phyloP scores from a whole-genome alignment of 495 filamentous ascomycete species.

The Penicillium atrosanguineum region DNA sequence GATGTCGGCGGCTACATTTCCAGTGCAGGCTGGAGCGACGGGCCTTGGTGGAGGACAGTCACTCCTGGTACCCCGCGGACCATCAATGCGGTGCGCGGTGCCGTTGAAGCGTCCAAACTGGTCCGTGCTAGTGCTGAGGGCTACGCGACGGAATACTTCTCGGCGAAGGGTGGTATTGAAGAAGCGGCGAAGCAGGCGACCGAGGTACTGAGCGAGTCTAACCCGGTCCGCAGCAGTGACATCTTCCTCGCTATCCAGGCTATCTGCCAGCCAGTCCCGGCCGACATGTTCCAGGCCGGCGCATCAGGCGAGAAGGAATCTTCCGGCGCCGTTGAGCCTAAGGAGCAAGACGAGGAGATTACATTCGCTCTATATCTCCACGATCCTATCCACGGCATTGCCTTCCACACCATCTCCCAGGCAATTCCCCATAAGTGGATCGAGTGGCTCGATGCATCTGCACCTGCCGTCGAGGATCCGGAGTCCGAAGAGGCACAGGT shows the following conservation, averaged over 20 bases:
- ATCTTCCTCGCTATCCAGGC: constrained; percentile 95
- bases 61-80: constrained; percentile 61
- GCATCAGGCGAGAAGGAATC: constrained; percentile 52
- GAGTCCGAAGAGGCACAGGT: constrained; percentile 32
- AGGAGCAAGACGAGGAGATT: constrained; percentile 57
- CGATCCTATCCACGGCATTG: constrained; percentile 89
- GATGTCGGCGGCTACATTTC: constrained; percentile 52
- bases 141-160: constrained; percentile 80
- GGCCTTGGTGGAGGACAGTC: constrained; percentile 89
- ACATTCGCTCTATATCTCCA: constrained; percentile 88
- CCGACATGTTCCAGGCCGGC: constrained; percentile 66
- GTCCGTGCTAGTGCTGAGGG: constrained; percentile 82
- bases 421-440: constrained; percentile 83
- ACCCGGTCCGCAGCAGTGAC: constrained; percentile 87
- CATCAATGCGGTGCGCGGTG: constrained; percentile 74
- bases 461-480: constrained; percentile 46
- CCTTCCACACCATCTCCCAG: constrained; percentile 82
- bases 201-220: constrained; percentile 71
- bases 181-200: constrained; percentile 73
- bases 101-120: constrained; percentile 85
- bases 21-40: constrained; percentile 74
- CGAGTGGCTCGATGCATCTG: constrained; percentile 82
- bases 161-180: constrained; percentile 72
- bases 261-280: constrained; percentile 58
- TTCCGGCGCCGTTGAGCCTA: constrained; percentile 49